These are phyloP conservation scores for Phytophthora ramorum DNA, from an alignment of 352 stramenopile species.

Conservation along the genomic window DNA sequence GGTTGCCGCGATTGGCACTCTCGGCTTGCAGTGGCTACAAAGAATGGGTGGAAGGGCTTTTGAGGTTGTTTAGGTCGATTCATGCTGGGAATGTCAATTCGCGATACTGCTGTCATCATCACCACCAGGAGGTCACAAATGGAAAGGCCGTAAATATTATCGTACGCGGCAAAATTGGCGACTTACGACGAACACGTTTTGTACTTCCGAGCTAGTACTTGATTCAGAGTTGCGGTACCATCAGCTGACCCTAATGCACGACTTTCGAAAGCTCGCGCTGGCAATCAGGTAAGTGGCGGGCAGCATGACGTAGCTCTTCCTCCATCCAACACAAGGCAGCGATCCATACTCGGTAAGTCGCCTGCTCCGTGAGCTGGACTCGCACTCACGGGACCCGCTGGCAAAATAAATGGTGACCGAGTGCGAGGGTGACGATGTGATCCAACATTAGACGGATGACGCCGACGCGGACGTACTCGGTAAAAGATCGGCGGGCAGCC, in stretches of 20 bases:
- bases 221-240: conserved; percentile 7
- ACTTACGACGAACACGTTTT: background rate
- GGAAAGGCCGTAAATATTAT: too few species aligned
- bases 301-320: background rate
- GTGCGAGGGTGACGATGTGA: too few species aligned
- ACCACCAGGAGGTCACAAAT: too few species aligned
- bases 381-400: conserved; percentile 6
- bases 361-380: background rate
- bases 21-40: conserved; percentile 80
- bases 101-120: too few species aligned
- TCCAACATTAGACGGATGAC: background rate
- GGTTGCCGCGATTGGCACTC: conserved; percentile 90
- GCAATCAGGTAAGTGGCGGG: conserved; percentile 4
- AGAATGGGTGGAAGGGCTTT: conserved; percentile 92
- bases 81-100: too few species aligned
- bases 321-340: background rate
- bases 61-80: conserved; percentile 26
- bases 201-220: background rate
- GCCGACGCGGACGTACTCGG: background rate
- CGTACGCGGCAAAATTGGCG: too few species aligned
- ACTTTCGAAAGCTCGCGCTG: conserved; percentile 20
- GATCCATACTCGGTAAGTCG: background rate
- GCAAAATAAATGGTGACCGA: background rate
- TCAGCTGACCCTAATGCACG: conserved; percentile 27
- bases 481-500: conserved; percentile 17